These are phyloP conservation scores for Candida koratica DNA, from an alignment of 805 yeast species.

Conservation along the genomic window DNA sequence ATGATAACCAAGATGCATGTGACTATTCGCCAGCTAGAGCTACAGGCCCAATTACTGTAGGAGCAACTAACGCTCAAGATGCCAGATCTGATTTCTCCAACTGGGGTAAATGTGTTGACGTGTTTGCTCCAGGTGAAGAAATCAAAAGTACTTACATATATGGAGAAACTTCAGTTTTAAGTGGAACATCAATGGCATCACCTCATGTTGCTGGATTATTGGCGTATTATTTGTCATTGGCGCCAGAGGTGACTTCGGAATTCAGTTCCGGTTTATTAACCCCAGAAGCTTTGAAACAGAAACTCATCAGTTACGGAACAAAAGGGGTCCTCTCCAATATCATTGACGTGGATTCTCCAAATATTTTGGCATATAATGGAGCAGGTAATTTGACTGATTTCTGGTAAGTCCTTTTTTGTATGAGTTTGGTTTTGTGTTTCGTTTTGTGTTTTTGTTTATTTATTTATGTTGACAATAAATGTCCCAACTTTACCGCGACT, in stretches of 20 bases:
- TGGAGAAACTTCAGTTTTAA: conserved; percentile 50
- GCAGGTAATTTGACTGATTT: conserved; percentile 53
- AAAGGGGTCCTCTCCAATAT: conserved; percentile 44
- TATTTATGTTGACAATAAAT: too few species aligned
- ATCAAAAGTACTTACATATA: conserved; percentile 55
- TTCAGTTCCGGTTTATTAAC: conserved; percentile 43
- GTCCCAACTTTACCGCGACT: too few species aligned
- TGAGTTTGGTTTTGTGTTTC: too few species aligned
- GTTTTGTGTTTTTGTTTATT: too few species aligned
- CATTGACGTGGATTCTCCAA: conserved; percentile 50
- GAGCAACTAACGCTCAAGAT: conserved; percentile 44
- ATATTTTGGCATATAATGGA: conserved; percentile 58
- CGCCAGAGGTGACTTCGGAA: conserved; percentile 50
- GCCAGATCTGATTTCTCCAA: conserved; percentile 51
- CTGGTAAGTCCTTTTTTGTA: too few species aligned
- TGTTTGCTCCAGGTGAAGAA: conserved; percentile 55
- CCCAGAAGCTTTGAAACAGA: conserved; percentile 52
- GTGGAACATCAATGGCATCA: conserved; percentile 64
- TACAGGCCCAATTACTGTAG: conserved; percentile 50
- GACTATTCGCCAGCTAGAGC: conserved; percentile 59
- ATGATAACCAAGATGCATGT: conserved; percentile 59
- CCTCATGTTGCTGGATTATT: conserved; percentile 57
- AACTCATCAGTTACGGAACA: conserved; percentile 50
- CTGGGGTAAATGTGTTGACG: conserved; percentile 51
- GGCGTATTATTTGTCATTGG: conserved; percentile 53